Percentiles rank a stretch among this genome's conserved stretches.
phyloP scores from a whole-genome alignment of 345 rosid genomes.

The Viola odorata region DNA sequence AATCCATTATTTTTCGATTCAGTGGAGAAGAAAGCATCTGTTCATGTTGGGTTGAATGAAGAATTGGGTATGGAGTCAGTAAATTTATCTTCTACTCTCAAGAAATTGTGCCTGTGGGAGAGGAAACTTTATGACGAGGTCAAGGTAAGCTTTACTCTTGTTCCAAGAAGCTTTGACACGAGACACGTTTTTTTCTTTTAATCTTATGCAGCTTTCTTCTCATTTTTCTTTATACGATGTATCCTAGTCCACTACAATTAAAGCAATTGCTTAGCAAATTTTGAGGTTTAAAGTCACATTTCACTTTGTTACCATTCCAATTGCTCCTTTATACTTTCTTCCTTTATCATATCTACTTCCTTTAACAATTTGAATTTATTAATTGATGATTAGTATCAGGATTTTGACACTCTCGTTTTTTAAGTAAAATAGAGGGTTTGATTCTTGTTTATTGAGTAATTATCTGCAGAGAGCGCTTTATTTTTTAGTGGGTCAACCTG shows the following conservation, averaged over 20 bases:
- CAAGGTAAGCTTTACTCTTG: slow-evolving; percentile 39
- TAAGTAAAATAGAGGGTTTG: too few relatives aligned
- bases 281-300: not conserved
- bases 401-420: too few relatives aligned
- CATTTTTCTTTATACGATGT: slow-evolving; percentile 1
- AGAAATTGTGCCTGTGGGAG: slow-evolving; percentile 64
- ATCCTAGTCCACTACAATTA: not conserved
- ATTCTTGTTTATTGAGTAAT: too few relatives aligned
- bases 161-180: slow-evolving; percentile 9
- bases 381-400: too few relatives aligned
- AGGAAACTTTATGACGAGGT: slow-evolving; percentile 68
- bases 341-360: too few relatives aligned
- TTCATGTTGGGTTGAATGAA: slow-evolving; percentile 19
- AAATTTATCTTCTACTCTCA: slow-evolving; percentile 48
- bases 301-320: not conserved
- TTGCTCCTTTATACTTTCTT: not conserved
- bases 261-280: not conserved
- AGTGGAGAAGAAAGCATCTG: slow-evolving; percentile 14
- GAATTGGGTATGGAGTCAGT: slow-evolving; percentile 24
- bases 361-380: too few relatives aligned
- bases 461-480: too few relatives aligned
- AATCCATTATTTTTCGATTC: slow-evolving; percentile 8
- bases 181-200: not conserved
- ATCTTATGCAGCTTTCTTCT: not conserved
- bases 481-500: too few relatives aligned